A percentile compares a stretch with the other conserved stretches of the same genome.
These are phyloP conservation scores for Lichtheimia corymbifera DNA, from an alignment of 371 early-diverging fungal genomes.

Conservation along the genomic window DNA sequence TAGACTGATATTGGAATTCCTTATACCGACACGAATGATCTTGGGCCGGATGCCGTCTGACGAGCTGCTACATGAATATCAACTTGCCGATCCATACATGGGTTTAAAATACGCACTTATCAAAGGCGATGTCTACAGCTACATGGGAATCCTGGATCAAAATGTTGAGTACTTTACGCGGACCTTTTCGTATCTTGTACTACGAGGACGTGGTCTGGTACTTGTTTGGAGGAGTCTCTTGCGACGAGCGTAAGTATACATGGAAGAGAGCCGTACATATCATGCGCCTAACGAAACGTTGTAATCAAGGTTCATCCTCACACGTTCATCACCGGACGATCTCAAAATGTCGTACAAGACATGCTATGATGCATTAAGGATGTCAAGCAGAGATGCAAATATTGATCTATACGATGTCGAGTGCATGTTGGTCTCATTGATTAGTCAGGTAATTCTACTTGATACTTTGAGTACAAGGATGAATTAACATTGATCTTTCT, in stretches of 20 bases:
- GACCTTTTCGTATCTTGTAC: conserved; percentile 28
- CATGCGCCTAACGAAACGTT: not conserved
- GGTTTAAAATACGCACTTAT: conserved; percentile 22
- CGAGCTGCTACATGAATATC: conserved; percentile 36
- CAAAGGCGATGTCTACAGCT: conserved; percentile 34
- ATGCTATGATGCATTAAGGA: conserved; percentile 27
- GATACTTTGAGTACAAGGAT: not conserved
- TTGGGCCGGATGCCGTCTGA: conserved; percentile 44
- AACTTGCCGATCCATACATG: conserved; percentile 26
- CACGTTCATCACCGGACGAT: not conserved
- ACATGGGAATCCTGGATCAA: conserved; percentile 26
- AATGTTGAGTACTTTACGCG: conserved; percentile 32
- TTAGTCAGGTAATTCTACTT: conserved; percentile 39
- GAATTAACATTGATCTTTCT: not conserved
- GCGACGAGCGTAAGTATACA: conserved; percentile 30
- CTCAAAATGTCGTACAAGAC: conserved; percentile 20
- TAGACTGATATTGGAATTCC: conserved; percentile 47
- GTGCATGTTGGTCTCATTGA: conserved; percentile 40
- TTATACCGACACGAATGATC: conserved; percentile 56
- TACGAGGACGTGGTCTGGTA: conserved; percentile 39
- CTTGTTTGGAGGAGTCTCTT: conserved; percentile 44
- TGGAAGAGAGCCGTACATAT: not conserved
- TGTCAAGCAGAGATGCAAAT: conserved; percentile 18
- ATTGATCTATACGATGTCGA: conserved; percentile 35
- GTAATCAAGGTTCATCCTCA: not conserved